Evolutionary conservation across 1,139 yeast species (phyloP).

Genomic region (Blastobotrys illinoisensis): DNA sequence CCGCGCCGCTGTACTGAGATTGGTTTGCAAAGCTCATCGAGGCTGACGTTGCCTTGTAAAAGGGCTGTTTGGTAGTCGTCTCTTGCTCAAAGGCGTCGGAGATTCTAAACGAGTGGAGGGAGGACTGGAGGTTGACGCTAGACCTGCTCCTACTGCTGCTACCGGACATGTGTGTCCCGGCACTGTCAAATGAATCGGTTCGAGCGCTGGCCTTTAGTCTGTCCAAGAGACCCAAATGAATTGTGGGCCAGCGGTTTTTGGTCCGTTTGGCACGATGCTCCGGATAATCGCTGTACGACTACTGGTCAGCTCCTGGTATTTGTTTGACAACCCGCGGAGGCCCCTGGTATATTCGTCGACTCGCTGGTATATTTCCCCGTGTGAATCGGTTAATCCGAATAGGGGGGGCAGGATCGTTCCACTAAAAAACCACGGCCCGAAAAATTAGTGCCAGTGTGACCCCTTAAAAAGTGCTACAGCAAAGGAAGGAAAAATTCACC

Average conservation of each 20-base stretch:
- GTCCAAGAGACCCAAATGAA: no score
- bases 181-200: no score
- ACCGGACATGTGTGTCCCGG: not conserved
- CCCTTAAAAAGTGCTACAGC: not conserved
- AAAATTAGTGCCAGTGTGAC: not conserved
- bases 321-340: no score
- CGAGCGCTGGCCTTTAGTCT: no score
- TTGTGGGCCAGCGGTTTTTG: no score
- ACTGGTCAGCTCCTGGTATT: no score
- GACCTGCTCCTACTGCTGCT: not conserved
- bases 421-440: not conserved
- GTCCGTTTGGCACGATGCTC: no score
- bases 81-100: not conserved
- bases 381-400: not conserved
- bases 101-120: not conserved
- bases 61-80: not conserved
- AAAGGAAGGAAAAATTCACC: not conserved
- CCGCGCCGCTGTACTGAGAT: not conserved
- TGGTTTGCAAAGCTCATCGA: not conserved
- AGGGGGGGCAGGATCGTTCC: not conserved
- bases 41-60: not conserved
- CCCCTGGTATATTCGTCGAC: no score
- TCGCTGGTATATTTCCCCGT: no score
- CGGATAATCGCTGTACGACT: no score
- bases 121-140: not conserved